Conservation (phyloP, 2,329 filamentous ascomycete species). For the Penicillium sumatraense region DNA sequence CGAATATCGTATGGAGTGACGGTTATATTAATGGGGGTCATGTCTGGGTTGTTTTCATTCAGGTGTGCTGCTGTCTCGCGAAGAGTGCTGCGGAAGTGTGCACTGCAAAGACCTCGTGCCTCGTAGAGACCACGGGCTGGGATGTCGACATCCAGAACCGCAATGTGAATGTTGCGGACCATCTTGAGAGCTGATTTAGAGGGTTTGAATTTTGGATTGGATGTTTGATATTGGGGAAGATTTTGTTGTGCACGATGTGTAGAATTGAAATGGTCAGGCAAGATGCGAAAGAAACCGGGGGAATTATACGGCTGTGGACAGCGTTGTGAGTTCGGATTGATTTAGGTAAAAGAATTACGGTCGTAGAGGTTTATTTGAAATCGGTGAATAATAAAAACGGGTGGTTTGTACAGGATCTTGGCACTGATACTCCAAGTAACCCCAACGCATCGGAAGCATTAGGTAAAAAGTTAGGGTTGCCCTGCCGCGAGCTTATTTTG, state of each 20-base stretch:
- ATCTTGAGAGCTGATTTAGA: constrained; percentile 9
- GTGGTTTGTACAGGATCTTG: neutral
- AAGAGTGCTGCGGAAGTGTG: constrained; percentile 30
- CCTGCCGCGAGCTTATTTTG: constrained; percentile 26
- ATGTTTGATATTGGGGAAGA: neutral
- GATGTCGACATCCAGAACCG: constrained; percentile 32
- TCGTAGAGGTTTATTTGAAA: neutral
- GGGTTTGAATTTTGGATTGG: neutral
- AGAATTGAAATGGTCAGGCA: neutral
- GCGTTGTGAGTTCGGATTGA: neutral
- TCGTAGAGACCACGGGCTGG: constrained; percentile 30
- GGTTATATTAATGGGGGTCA: constrained; percentile 21
- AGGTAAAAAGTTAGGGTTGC: constrained; percentile 25
- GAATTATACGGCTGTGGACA: neutral
- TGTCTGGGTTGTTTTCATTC: constrained; percentile 20
- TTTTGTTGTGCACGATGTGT: neutral
- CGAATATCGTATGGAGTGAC: constrained; percentile 32
- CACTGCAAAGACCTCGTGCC: constrained; percentile 30
- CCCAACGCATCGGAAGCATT: constrained; percentile 24
- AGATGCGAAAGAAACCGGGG: neutral
- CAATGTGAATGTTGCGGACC: constrained; percentile 30
- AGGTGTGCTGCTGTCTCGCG: constrained; percentile 27
- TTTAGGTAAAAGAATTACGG: constrained; percentile 19
- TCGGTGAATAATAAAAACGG: constrained; percentile 13
- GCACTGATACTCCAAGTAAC: constrained; percentile 19